These are phyloP conservation scores for Amanita phalloides DNA, from an alignment of 768 basidiomycete species.

Conservation along the genomic window DNA sequence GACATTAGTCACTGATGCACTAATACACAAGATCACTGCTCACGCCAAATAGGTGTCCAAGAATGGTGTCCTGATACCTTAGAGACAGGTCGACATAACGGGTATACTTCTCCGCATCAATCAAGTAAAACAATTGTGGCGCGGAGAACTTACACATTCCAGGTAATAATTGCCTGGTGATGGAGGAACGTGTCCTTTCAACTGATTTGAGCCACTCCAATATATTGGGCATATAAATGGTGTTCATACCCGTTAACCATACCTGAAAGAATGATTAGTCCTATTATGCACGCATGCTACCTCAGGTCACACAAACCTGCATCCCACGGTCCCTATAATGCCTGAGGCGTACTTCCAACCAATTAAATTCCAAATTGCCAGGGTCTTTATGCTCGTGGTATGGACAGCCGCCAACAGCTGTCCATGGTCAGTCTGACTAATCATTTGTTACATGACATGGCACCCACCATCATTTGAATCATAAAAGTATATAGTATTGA, in stretches of 20 bases:
- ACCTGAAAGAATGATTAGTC: slow-evolving; percentile 9
- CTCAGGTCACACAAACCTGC: slow-evolving; percentile 35
- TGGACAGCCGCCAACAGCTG: slow-evolving; percentile 71
- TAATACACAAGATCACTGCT: slow-evolving; percentile 12
- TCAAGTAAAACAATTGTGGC: slow-evolving; percentile 9
- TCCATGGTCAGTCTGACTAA: background rate
- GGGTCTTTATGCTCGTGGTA: slow-evolving; percentile 59
- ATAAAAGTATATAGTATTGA: slow-evolving; percentile 90
- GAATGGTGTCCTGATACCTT: slow-evolving; percentile 77
- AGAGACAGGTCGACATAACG: slow-evolving; percentile 69
- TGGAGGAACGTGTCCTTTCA: slow-evolving; percentile 79
- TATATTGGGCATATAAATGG: background rate
- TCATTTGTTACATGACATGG: slow-evolving; percentile 1
- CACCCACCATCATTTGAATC: slow-evolving; percentile 73
- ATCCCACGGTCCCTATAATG: slow-evolving; percentile 57
- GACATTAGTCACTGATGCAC: slow-evolving; percentile 1
- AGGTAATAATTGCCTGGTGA: slow-evolving; percentile 71
- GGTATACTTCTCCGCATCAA: slow-evolving; percentile 31
- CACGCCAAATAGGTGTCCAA: slow-evolving; percentile 81
- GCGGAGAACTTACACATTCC: slow-evolving; percentile 56
- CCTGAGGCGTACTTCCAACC: slow-evolving; percentile 79
- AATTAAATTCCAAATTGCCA: slow-evolving; percentile 83
- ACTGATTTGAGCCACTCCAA: background rate
- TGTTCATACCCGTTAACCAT: slow-evolving; percentile 16
- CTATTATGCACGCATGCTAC: no score